A percentile compares a stretch with the other conserved stretches of the same genome.
Evolutionary conservation across 2,329 filamentous ascomycete genomes (phyloP).

Genomic region (Cladophialophora chaetospira): DNA sequence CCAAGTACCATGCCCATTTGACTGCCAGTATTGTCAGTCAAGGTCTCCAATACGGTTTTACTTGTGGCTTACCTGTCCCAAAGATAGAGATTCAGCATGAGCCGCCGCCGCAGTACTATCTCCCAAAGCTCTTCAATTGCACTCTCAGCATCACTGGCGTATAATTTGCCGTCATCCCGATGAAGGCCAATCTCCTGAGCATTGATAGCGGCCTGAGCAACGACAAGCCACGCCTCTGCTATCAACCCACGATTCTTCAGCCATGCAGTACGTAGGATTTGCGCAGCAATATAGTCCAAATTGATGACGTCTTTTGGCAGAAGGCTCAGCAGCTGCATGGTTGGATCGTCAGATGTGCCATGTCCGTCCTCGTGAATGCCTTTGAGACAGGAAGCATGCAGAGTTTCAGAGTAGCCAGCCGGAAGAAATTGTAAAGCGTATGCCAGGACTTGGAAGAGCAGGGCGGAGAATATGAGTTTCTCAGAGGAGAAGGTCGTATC

Average conservation of each 20-base stretch:
- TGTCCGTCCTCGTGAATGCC: slow-evolving; percentile 8
- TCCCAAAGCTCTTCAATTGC: slow-evolving; percentile 14
- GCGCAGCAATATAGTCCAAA: slow-evolving; percentile 12
- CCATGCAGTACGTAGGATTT: slow-evolving; percentile 11
- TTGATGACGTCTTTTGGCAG: slow-evolving; percentile 13
- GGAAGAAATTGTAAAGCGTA: slow-evolving; percentile 13
- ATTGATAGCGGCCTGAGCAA: slow-evolving; percentile 12
- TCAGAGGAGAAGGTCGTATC: slow-evolving; percentile 6
- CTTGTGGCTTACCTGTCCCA: slow-evolving; percentile 15
- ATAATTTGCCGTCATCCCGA: slow-evolving; percentile 13
- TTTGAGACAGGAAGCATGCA: slow-evolving; percentile 14
- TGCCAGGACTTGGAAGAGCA: slow-evolving; percentile 11
- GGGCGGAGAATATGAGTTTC: slow-evolving; percentile 9
- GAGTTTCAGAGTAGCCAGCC: background rate
- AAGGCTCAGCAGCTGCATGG: slow-evolving; percentile 9
- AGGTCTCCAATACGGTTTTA: background rate
- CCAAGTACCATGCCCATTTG: slow-evolving; percentile 18
- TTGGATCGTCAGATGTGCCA: background rate
- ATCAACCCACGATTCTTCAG: slow-evolving; percentile 17
- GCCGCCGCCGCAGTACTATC: slow-evolving; percentile 6
- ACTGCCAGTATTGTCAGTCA: background rate
- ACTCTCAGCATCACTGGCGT: slow-evolving; percentile 11
- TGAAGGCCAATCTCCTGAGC: slow-evolving; percentile 18
- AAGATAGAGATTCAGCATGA: slow-evolving; percentile 15
- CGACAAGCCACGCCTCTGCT: slow-evolving; percentile 12